phyloP scores from a whole-genome alignment of 192 early-diverging fungal species.

The Lunasporangiospora selenospora region DNA sequence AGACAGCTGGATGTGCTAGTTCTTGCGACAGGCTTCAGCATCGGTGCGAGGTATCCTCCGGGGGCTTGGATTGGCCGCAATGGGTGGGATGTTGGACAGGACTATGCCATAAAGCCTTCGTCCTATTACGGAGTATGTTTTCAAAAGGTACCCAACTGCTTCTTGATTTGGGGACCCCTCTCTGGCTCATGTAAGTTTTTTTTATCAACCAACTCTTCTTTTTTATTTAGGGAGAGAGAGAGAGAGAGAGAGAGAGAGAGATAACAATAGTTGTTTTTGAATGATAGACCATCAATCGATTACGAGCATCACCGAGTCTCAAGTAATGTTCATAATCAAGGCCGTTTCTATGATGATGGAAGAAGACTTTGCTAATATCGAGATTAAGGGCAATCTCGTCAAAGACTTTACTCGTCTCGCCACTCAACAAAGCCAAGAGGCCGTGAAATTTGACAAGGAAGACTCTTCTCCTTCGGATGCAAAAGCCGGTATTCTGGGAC shows the following conservation, averaged over 20 bases:
- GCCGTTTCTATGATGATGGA: conserved; percentile 8
- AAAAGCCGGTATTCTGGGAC: no score
- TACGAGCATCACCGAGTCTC: background rate
- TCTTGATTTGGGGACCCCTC: conserved; percentile 7
- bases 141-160: conserved; percentile 6
- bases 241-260: no score
- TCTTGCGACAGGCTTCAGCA: conserved; percentile 8
- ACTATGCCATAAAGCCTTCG: background rate
- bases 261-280: no score
- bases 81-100: background rate
- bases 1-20: conserved; percentile 9
- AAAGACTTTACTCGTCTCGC: background rate
- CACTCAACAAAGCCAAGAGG: background rate
- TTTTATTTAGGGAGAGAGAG: no score
- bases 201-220: no score
- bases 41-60: background rate
- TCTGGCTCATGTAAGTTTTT: conserved; percentile 6
- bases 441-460: no score
- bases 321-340: conserved; percentile 25
- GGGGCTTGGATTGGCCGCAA: conserved; percentile 4
- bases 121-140: conserved; percentile 7
- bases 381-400: conserved; percentile 4
- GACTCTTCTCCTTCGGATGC: no score
- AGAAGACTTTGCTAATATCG: conserved; percentile 3
- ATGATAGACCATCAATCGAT: conserved; percentile 9